Percentiles rank a stretch among this genome's conserved stretches.
Conservation (phyloP, 2,329 filamentous ascomycete genomes). For the Helotiales sp. region DNA sequence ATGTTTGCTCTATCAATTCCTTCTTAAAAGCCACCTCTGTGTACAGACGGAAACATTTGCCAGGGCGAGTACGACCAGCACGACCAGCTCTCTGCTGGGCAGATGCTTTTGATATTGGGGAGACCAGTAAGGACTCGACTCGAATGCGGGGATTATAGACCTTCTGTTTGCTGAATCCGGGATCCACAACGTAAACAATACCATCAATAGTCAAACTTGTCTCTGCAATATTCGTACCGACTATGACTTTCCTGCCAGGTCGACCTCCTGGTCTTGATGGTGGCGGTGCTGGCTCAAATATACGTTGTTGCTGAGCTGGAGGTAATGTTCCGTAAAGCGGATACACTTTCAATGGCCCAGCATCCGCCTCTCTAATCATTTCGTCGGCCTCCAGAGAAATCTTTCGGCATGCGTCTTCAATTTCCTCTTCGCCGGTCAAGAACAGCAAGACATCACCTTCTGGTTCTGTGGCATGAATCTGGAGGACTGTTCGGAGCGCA, state of each 20-base stretch:
- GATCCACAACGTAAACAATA: constrained; percentile 99
- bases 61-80: constrained; percentile 96
- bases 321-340: constrained; percentile 93
- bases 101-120: constrained; percentile 95
- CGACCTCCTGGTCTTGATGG: constrained; percentile 73
- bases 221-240: constrained; percentile 97
- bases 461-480: constrained; percentile 90
- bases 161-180: constrained; percentile 98
- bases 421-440: constrained; percentile 96
- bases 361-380: constrained; percentile 85
- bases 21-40: constrained; percentile 96
- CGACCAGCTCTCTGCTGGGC: constrained; percentile 97
- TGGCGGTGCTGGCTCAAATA: constrained; percentile 85
- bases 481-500: constrained; percentile 88
- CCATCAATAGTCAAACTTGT: constrained; percentile 97
- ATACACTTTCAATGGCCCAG: constrained; percentile 86
- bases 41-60: constrained; percentile 97
- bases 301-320: constrained; percentile 88
- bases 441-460: constrained; percentile 95
- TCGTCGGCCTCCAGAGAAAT: constrained; percentile 90
- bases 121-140: constrained; percentile 95
- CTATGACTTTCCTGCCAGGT: constrained; percentile 89
- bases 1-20: constrained; percentile 95
- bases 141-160: constrained; percentile 97
- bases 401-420: constrained; percentile 93